Base-by-base conservation (phyloP, 2,329 filamentous ascomycete genomes). In the Cladophialophora immunda region DNA sequence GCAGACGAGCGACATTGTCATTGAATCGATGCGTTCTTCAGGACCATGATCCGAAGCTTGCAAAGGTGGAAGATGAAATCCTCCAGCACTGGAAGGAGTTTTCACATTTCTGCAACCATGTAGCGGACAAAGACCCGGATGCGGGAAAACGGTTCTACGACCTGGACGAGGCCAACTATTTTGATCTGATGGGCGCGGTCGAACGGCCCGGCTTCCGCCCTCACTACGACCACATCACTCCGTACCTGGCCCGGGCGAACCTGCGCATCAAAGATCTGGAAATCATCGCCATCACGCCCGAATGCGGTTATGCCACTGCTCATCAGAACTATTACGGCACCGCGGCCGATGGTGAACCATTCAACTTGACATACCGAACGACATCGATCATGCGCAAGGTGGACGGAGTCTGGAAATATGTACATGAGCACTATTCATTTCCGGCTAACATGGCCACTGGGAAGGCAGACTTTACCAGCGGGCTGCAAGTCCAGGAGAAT, bases 381-480 rank as follows among this genome's bases (percentile, higher is more conserved):
- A 53, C 47, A 13, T 53, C 47, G 17, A 6, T 53, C n/a, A 29
- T 55, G 41, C 59, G 59, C 8, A 62, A 54, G 34, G 29, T 62
- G 1, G 59, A 47, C 13, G 59, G 59, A 2, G 47, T 30, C 1
- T 62, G 41, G 45, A 62, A 62, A 22, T 62, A 54, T 53, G 29
- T 62, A 32, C 59, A 62, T 34, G 59, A 62, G 15, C 59, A 62
- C 30, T 54, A 29, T 38, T 62, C 59, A 3, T 62, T 62, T 27
- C 59, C 59, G 3, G 15, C 27, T 1, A 32, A 62, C n/a, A 62
- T 62, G 41, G 59, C 59, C 6, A 62, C 45, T n/a, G 27, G 34
- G 47, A 62, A 62, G 59, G 3, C 59, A 7, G 47, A 62, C 30
- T 67, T 81, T 25, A 53, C 47, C n/a, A 53, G 47, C 47, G 47